Percentiles rank a stretch among this genome's conserved stretches.
Evolutionary conservation across 2,329 filamentous ascomycete genomes (phyloP).

Genomic region (Pseudogymnoascus sp.): DNA sequence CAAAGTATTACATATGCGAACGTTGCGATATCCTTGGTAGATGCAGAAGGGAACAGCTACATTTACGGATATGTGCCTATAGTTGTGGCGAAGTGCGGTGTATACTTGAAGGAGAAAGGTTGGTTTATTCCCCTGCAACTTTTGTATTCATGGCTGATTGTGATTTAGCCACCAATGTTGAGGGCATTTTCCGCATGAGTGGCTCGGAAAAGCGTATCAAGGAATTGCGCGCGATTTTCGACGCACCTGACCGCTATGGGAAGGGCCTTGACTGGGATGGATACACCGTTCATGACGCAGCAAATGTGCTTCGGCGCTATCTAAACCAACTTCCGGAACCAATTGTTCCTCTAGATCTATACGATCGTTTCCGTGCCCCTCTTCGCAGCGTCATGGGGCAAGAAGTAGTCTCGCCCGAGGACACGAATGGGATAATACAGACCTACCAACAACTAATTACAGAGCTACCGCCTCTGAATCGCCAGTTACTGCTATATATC

Average conservation of each 20-base stretch:
- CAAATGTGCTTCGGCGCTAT: slow-evolving; percentile 90
- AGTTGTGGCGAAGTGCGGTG: slow-evolving; percentile 94
- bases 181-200: slow-evolving; percentile 92
- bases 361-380: slow-evolving; percentile 82
- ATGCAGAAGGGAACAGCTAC: slow-evolving; percentile 87
- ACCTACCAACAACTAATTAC: slow-evolving; percentile 87
- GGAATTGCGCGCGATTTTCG: slow-evolving; percentile 83
- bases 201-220: slow-evolving; percentile 98
- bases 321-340: slow-evolving; percentile 94
- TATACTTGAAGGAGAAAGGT: slow-evolving; percentile 98
- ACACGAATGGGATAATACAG: slow-evolving; percentile 65
- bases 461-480: slow-evolving; percentile 83
- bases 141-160: slow-evolving; percentile 1
- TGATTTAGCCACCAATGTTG: slow-evolving; percentile 72
- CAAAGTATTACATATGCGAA: slow-evolving; percentile 97
- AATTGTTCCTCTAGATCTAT: slow-evolving; percentile 88
- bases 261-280: slow-evolving; percentile 96
- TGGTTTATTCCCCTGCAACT: slow-evolving; percentile 25
- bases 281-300: slow-evolving; percentile 96
- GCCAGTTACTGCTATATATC: slow-evolving; percentile 90
- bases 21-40: slow-evolving; percentile 91
- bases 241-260: slow-evolving; percentile 89
- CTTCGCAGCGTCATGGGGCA: slow-evolving; percentile 59
- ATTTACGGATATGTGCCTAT: slow-evolving; percentile 99
- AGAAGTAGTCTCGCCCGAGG: slow-evolving; percentile 59